Conservation (phyloP, 345 rosid species). For the Nasturtium officinale region DNA sequence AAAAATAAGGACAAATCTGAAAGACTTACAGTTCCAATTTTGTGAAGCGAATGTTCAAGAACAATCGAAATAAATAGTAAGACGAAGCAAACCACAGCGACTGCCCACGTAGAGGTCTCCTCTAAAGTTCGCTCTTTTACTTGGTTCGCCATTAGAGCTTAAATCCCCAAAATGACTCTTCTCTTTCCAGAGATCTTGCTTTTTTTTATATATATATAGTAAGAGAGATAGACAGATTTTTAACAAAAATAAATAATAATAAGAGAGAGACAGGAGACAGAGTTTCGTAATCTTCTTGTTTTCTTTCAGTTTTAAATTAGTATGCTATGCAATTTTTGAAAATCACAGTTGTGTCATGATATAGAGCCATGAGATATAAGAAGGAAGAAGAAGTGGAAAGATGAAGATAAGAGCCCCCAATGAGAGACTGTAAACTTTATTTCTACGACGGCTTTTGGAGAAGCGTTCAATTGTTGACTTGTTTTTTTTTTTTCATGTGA, state of each 20-base stretch:
- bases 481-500: neutral
- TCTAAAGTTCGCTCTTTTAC: slow-evolving; percentile 50
- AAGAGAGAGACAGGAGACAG: neutral
- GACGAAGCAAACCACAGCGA: slow-evolving; percentile 74
- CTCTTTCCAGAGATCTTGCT: neutral
- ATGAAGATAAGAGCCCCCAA: slow-evolving; percentile 30
- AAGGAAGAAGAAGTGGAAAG: neutral
- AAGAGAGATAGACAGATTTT: neutral
- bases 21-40: slow-evolving; percentile 40
- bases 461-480: slow-evolving; percentile 26
- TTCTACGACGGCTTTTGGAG: neutral
- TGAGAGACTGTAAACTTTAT: neutral
- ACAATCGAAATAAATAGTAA: slow-evolving; percentile 56
- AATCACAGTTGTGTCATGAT: neutral
- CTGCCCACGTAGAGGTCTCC: slow-evolving; percentile 84
- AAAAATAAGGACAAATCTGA: neutral
- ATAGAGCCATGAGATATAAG: slow-evolving; percentile 3
- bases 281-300: slow-evolving; percentile 14
- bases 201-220: neutral
- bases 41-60: slow-evolving; percentile 61
- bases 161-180: neutral
- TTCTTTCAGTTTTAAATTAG: neutral
- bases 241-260: no score
- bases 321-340: slow-evolving; percentile 11
- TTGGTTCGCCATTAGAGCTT: slow-evolving; percentile 30